These are phyloP conservation scores for Trypanosoma caninum DNA, from an alignment of 208 protist species.

Conservation along the genomic window DNA sequence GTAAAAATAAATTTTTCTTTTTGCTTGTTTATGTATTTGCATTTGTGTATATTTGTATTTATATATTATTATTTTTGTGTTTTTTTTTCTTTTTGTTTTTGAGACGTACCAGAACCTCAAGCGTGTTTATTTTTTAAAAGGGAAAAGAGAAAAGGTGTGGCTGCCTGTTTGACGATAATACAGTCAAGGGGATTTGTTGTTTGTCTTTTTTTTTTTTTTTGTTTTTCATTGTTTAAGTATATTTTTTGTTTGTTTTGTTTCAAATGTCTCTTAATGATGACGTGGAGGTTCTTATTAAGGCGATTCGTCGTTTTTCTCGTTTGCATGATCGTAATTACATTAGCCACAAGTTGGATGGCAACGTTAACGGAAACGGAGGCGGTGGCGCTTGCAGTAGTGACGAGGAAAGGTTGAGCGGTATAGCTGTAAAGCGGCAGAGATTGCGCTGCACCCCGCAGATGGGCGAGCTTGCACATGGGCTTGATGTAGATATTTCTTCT, in stretches of 20 bases:
- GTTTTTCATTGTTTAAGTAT: too few relatives aligned
- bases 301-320: conserved; percentile 10
- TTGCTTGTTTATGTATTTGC: neutral
- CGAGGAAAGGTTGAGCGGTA: neutral
- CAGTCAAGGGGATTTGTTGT: too few relatives aligned
- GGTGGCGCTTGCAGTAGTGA: neutral
- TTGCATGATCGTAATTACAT: neutral
- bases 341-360: neutral
- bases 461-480: neutral
- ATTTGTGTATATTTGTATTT: too few relatives aligned
- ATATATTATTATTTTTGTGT: too few relatives aligned
- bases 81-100: too few relatives aligned
- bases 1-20: neutral
- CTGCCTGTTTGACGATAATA: too few relatives aligned
- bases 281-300: conserved; percentile 12
- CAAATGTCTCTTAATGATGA: conserved; percentile 28
- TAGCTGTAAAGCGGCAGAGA: neutral
- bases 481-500: conserved; percentile 22
- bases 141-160: too few relatives aligned
- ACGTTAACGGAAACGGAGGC: too few relatives aligned
- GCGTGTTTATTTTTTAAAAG: too few relatives aligned
- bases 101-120: too few relatives aligned
- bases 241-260: neutral
- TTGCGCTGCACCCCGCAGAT: neutral
- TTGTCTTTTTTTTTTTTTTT: neutral